Evolutionary conservation across 2,329 filamentous ascomycete genomes (phyloP).

Genomic region (Fusarium newnesense): DNA sequence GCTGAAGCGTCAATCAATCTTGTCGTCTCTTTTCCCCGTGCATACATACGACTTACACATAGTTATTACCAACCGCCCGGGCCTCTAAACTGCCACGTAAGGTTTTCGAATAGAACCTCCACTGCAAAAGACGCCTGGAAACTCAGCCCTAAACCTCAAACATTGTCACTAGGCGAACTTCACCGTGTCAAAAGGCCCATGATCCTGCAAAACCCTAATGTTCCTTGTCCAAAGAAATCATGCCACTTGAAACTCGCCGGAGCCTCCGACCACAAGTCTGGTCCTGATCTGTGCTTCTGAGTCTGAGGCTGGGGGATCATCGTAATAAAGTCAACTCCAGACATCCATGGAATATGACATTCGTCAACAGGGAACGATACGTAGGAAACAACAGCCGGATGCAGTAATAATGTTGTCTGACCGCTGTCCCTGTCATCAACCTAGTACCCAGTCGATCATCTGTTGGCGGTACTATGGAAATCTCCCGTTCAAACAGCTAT

Average conservation of each 20-base stretch:
- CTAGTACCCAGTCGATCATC: background rate
- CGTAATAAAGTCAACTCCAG: background rate
- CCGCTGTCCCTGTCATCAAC: constrained; percentile 17
- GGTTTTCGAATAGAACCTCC: background rate
- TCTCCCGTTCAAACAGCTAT: constrained; percentile 13
- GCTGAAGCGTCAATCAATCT: background rate
- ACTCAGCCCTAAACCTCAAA: constrained; percentile 10
- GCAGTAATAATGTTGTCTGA: constrained; percentile 2
- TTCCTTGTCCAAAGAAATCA: background rate
- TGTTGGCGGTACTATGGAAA: background rate
- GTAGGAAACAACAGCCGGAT: background rate
- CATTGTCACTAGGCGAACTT: background rate
- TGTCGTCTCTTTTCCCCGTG: constrained; percentile 13
- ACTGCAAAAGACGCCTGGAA: background rate
- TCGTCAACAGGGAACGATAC: constrained; percentile 14
- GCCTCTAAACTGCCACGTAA: background rate
- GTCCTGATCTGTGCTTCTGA: constrained; percentile 2
- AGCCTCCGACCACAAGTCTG: background rate
- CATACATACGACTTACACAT: constrained; percentile 6
- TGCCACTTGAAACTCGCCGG: background rate
- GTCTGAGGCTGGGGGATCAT: background rate
- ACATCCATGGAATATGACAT: constrained; percentile 13
- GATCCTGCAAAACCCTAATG: background rate
- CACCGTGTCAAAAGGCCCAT: background rate
- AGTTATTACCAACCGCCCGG: constrained; percentile 12